Base-by-base conservation (phyloP, 2,329 filamentous ascomycete genomes). In the Cladorrhinum sp. region DNA sequence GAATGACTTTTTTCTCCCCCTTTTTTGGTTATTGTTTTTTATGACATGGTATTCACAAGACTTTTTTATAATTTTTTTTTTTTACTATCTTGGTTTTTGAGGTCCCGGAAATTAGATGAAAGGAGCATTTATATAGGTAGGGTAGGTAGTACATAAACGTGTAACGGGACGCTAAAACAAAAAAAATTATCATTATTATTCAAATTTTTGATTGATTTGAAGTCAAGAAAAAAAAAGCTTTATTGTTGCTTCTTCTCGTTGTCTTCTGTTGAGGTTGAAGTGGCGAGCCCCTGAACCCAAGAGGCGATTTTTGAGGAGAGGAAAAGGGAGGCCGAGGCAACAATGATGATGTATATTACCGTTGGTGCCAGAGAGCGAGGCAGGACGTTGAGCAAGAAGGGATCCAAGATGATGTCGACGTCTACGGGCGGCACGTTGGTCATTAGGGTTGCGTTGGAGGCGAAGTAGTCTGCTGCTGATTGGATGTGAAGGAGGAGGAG, bases 341-440 rank as follows among this genome's bases (percentile, higher is more conserved):
- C 81, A 2, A 83, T 66, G 3, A 81, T 68, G 58, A 96, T 80
- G 74, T 92, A 96, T 36, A 76, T 77, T 12, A 84, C 85, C 1
- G 89, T 94, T 20, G 90, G 87, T 21, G 89, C 70, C 16, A 98
- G 78, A 3, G 92, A 96, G 56, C 80, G 80, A 12, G 95, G 95
- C 57, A 98, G 80, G 16, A 92, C 71, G 76, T 96, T 95, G 70
- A 88, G 76, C 46, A 96, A 63, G 71, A 88, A 98, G 0, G 92
- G 92, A 73, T 98, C 95, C 23, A 99, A 84, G 69, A 97, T 90
- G 73, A 87, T 75, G 68, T 99, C 94, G 56, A 89, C 89, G 57
- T 86, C 78, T 3, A 98, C 92, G 0, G 86, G 84, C 1, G 88
- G 87, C 14, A 91, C 89, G 63, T 81, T 70, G 54, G 79, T 75